Percentiles rank a stretch among this genome's conserved stretches.
Conservation (phyloP, 129 eudicot species). For the Silybum marianum region DNA sequence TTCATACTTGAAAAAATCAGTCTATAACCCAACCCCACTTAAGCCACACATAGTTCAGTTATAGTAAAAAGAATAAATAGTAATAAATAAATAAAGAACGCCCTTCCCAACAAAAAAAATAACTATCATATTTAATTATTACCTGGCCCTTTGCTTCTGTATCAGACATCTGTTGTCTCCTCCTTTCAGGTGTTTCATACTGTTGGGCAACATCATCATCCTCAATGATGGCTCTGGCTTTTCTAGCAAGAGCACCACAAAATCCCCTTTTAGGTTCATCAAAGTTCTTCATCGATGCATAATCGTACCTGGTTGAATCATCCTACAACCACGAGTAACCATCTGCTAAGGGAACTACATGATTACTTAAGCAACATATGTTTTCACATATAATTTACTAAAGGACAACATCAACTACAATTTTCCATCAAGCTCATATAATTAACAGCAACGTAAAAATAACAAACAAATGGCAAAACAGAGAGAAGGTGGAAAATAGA, state of each 20-base stretch:
- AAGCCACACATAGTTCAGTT: not conserved
- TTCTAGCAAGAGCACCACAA: constrained; percentile 88
- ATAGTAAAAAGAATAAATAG: not conserved
- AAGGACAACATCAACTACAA: too few relatives aligned
- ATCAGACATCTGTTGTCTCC: constrained; percentile 45
- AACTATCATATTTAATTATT: not conserved
- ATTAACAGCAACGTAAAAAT: not conserved
- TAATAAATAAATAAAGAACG: not conserved
- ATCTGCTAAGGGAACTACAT: constrained; percentile 42
- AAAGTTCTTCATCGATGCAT: constrained; percentile 43
- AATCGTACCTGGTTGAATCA: constrained; percentile 47
- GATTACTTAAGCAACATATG: constrained; percentile 29
- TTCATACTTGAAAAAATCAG: not conserved
- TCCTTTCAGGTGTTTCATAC: constrained; percentile 46
- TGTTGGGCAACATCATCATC: constrained; percentile 62
- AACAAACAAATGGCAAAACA: not conserved
- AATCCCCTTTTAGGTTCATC: constrained; percentile 60
- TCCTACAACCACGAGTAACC: constrained; percentile 57
- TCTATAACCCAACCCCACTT: not conserved
- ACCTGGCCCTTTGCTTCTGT: constrained; percentile 58
- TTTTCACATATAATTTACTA: not conserved
- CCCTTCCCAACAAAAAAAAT: not conserved
- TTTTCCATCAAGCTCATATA: constrained; percentile 2
- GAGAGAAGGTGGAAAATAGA: not conserved
- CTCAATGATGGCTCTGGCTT: constrained; percentile 80